Evolutionary conservation across 371 early-diverging fungal species (phyloP), one percentile per base, ranked within the genome.

Genomic region (Saksenaea vasiformis): DNA sequence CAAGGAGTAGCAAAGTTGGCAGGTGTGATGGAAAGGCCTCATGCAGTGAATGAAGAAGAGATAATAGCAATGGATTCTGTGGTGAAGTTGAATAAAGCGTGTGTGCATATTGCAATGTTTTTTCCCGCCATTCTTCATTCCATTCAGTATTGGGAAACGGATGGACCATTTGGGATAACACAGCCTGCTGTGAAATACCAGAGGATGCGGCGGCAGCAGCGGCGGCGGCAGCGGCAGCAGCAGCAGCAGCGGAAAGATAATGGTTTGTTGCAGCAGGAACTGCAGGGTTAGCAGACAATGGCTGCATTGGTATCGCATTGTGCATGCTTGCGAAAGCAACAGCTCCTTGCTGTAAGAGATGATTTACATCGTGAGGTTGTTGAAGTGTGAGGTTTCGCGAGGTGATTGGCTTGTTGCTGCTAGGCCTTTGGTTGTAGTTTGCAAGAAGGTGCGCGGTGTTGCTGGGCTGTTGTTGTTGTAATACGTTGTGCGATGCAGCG

Each of bases 1-100:
- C 96, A 35, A 94, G 76, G 27, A 95, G 76, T 19, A 95, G 81
- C 4, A 94, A 77, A 3, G 93, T 93, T 5, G 95, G 93, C 54
- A 95, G 73, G 68, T 93, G 93, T 1, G 81, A 70, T 1, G 85
- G 87, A 66, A 88, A 87, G 14, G 87, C 74, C 24, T 79, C 70
- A 60, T 87, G 85, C 31, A 95, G 71, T 2, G 78, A 77, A 68
- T 88, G 88, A 22, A 95, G 83, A 24, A 92, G 70, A 3, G 79
- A 73, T 28, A 85, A 64, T 0, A 81, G 64, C 17, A 73, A 71
- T 8, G 86, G 83, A 9, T 76, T 84, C 55, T 84, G 86, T 0
- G 90, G 79, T 24, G 83, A 76, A 14, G 80, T 65, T 3, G 88
- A 80, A 61, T 92, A 90, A 3, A 90, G 60, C 47, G 68, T 76